Percentiles rank a stretch among this genome's conserved stretches.
Evolutionary conservation across 2,329 filamentous ascomycete genomes (phyloP).

Genomic region (Colletotrichum cordylinicola): DNA sequence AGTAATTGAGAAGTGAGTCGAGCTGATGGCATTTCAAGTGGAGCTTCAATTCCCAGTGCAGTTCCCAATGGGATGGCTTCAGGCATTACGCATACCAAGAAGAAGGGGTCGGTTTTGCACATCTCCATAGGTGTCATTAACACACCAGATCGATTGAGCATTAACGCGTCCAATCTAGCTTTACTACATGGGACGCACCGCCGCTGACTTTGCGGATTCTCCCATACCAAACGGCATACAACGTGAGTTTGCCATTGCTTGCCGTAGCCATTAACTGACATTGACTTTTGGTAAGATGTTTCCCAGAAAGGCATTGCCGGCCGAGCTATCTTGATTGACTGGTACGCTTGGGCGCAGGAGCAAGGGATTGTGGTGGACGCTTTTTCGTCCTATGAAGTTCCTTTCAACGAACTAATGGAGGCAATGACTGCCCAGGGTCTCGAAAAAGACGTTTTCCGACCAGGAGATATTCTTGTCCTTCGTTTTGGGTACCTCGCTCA

Average conservation of each 20-base stretch:
- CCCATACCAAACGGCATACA: conserved; percentile 27
- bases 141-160: neutral
- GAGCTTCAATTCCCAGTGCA: conserved; percentile 32
- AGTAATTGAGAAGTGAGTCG: neutral
- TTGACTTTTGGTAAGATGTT: neutral
- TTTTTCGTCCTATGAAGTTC: conserved; percentile 22
- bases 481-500: conserved; percentile 26
- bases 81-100: conserved; percentile 29
- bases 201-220: conserved; percentile 23
- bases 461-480: conserved; percentile 25
- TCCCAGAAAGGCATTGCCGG: conserved; percentile 45
- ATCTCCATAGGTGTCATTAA: neutral
- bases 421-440: conserved; percentile 19
- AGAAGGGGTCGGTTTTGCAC: conserved; percentile 18
- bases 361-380: conserved; percentile 19
- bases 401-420: conserved; percentile 21
- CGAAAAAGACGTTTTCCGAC: neutral
- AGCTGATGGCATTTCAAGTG: neutral
- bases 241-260: conserved; percentile 13
- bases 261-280: neutral
- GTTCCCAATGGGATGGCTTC: conserved; percentile 29
- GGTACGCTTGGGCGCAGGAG: conserved; percentile 51
- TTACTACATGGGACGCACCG: conserved; percentile 30
- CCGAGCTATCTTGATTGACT: conserved; percentile 59
- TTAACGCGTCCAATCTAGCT: neutral